Conservation (phyloP, 345 rosid species). For the Raphanus raphanistrum region DNA sequence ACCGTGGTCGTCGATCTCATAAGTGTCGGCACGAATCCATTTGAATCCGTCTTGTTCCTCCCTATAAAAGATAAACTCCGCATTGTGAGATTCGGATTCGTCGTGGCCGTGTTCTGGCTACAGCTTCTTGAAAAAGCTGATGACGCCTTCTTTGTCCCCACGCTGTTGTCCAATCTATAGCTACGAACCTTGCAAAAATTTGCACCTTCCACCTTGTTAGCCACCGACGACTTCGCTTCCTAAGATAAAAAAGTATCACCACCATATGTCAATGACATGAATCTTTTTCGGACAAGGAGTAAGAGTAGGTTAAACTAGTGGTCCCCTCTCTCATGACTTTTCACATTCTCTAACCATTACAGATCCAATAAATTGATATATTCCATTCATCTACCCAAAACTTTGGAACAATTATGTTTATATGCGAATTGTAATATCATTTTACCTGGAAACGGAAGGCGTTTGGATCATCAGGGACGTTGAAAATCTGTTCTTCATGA, state of each 20-base stretch:
- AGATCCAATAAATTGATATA: not conserved
- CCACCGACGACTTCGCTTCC: constrained; percentile 13
- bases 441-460: constrained; percentile 2
- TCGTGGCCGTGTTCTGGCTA: constrained; percentile 39
- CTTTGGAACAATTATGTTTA: not conserved
- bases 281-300: not conserved
- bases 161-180: constrained; percentile 32
- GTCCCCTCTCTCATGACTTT: not conserved
- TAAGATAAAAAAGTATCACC: not conserved
- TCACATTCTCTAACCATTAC: not conserved
- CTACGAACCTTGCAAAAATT: constrained; percentile 44
- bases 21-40: constrained; percentile 27
- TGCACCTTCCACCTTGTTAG: constrained; percentile 27
- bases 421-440: not conserved
- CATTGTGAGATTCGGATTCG: not conserved
- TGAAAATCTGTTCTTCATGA: not conserved
- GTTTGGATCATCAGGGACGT: not conserved
- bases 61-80: constrained; percentile 25
- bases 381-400: not conserved
- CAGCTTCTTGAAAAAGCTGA: constrained; percentile 43
- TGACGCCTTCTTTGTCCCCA: constrained; percentile 18
- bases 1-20: constrained; percentile 41
- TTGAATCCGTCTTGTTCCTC: constrained; percentile 40
- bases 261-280: not conserved
- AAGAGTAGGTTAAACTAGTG: not conserved